Conservation (phyloP, 1,139 yeast genomes). For the Hyphopichia wangnamkhiaoensis region DNA sequence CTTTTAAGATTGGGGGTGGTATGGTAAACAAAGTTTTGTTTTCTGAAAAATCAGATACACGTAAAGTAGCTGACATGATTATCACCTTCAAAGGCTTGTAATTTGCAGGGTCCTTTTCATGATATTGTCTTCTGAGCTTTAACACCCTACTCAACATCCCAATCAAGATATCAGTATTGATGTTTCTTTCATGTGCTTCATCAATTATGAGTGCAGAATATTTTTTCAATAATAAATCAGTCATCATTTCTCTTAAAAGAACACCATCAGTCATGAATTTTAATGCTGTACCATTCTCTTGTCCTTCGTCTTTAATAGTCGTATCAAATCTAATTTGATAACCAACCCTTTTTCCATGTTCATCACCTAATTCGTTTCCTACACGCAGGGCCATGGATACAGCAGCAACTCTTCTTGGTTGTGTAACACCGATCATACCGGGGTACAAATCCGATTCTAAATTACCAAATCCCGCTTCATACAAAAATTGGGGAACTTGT, state of each 20-base stretch:
- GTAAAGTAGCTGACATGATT: slow-evolving; percentile 92
- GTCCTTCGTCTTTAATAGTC: slow-evolving; percentile 56
- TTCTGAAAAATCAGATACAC: slow-evolving; percentile 91
- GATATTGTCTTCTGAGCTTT: slow-evolving; percentile 64
- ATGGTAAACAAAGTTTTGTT: slow-evolving; percentile 65
- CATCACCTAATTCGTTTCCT: slow-evolving; percentile 71
- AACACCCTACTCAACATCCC: slow-evolving; percentile 93
- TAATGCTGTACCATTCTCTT: slow-evolving; percentile 61
- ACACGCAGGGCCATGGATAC: slow-evolving; percentile 97
- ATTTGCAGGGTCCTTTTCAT: slow-evolving; percentile 45
- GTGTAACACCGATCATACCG: slow-evolving; percentile 95
- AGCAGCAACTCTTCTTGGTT: slow-evolving; percentile 98
- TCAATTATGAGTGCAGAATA: slow-evolving; percentile 89
- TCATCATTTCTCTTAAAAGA: slow-evolving; percentile 85
- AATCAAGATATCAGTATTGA: slow-evolving; percentile 91
- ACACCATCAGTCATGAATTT: slow-evolving; percentile 99
- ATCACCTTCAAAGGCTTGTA: slow-evolving; percentile 65
- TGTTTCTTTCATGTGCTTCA: slow-evolving; percentile 97
- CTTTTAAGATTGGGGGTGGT: slow-evolving; percentile 87
- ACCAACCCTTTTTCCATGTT: slow-evolving; percentile 75
- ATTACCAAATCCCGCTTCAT: slow-evolving; percentile 85
- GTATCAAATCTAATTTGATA: slow-evolving; percentile 92
- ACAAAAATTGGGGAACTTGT: slow-evolving; percentile 75
- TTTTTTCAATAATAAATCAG: slow-evolving; percentile 74
- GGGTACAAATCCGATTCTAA: slow-evolving; percentile 61